Conservation (phyloP, 2,329 filamentous ascomycete species). For the Annulohypoxylon truncatum region DNA sequence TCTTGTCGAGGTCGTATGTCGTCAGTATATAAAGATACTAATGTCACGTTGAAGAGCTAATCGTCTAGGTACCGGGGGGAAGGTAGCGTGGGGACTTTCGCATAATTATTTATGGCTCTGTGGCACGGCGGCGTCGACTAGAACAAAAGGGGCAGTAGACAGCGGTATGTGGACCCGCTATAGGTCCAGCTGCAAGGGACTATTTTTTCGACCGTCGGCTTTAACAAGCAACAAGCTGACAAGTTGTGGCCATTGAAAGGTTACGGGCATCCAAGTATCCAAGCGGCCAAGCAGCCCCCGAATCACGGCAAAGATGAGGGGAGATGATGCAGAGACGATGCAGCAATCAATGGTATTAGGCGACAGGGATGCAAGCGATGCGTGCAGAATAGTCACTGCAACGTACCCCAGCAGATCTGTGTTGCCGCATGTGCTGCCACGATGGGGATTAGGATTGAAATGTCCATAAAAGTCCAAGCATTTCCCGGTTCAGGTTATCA, state of each 20-base stretch:
- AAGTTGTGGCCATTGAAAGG: not conserved
- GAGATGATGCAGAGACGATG: not conserved
- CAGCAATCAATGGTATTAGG: not conserved
- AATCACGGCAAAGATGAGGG: conserved; percentile 2
- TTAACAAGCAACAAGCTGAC: too few relatives aligned
- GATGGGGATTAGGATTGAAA: conserved; percentile 4
- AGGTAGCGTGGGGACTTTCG: conserved; percentile 8
- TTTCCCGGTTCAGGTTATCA: conserved; percentile 3
- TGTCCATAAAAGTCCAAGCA: not conserved
- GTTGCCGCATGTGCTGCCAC: not conserved
- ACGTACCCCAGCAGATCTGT: conserved; percentile 18
- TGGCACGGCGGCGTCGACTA: conserved; percentile 8
- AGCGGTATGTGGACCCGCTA: conserved; percentile 30
- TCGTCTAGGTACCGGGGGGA: conserved; percentile 1
- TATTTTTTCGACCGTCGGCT: conserved; percentile 25
- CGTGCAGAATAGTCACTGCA: not conserved
- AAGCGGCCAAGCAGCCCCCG: not conserved
- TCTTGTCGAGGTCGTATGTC: not conserved
- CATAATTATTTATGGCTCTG: conserved; percentile 3
- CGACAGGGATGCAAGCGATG: conserved; percentile 1
- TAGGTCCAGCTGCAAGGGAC: conserved; percentile 34
- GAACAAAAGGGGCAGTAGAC: conserved; percentile 24
- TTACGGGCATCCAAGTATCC: too few relatives aligned
- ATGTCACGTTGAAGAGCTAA: conserved; percentile 1
- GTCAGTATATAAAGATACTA: conserved; percentile 20